Evolutionary conservation across 495 filamentous ascomycete species (phyloP), one percentile per base, ranked within the genome.

Genomic region (Aspergillus funiculosus): DNA sequence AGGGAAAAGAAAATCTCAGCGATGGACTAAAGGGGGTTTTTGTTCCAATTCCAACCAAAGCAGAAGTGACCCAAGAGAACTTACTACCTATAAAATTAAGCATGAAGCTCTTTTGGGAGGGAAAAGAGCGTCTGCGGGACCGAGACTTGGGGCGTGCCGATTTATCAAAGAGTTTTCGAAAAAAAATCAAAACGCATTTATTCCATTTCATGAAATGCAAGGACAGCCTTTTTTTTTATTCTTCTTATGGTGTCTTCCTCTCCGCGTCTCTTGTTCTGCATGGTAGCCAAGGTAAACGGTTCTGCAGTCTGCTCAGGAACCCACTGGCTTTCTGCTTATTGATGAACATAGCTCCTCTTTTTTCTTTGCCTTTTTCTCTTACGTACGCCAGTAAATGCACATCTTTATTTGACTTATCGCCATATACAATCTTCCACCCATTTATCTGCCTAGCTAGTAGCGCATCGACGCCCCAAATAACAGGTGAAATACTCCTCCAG

Each of bases 1-100:
- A 56, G 26, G 40, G n/a, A 51, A 59, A 29, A 41, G 34, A 49
- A 30, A 54, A 59, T 59, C 52, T 56, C 58, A 56, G 55, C 52
- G 48, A 46, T 53, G 58, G 43, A 42, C n/a, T n/a, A 51, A 28
- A 45, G 43, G 48, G 34, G 43, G 30, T 43, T 51, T 50, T 46
- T 36, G 34, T 29, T 30, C 30, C 34, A 38, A 25, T 27, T 24
- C 34, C 24, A 28, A 18, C 24, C 24, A n/a, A 37, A 46, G 31
- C 31, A 38, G 35, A 38, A 38, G 19, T 38, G 35, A 38, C 31
- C 50, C 51, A 45, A 26, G 43, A 31, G 24, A 40, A 47, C 25
- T 38, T n/a, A n/a, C n/a, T n/a, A n/a, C n/a, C n/a, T n/a, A 35
- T 34, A n/a, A 34, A 43, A 19, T 14, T 41, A 10, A 19, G 27